These are phyloP conservation scores for Striga asiatica DNA, from an alignment of 257 asterid genomes.

Conservation along the genomic window DNA sequence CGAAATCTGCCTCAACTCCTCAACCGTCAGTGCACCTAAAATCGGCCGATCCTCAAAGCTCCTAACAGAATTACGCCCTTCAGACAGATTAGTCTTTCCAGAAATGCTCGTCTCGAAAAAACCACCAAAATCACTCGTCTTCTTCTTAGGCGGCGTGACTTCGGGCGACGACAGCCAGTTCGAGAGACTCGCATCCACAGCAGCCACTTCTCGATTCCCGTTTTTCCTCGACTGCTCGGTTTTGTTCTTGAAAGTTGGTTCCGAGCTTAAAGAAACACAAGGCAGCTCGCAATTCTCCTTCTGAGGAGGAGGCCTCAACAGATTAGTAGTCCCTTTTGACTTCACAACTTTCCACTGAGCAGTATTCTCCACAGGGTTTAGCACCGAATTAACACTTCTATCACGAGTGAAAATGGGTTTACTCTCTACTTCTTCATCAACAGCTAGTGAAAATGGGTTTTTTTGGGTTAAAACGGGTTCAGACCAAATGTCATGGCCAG, in stretches of 20 bases:
- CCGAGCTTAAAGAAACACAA: too few species aligned
- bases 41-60: constrained; percentile 87
- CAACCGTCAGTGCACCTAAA: constrained; percentile 89
- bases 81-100: constrained; percentile 30
- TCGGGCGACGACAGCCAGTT: constrained; percentile 50
- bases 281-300: too few species aligned
- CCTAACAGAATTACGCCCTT: constrained; percentile 34
- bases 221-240: constrained; percentile 11
- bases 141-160: constrained; percentile 30
- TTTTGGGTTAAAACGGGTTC: too few species aligned
- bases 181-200: constrained; percentile 77
- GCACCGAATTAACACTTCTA: constrained; percentile 50
- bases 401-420: too few species aligned
- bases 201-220: constrained; percentile 35
- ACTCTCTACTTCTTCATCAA: constrained; percentile 35
- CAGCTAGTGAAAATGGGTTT: too few species aligned
- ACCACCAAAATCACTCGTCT: constrained; percentile 25
- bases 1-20: constrained; percentile 69
- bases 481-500: too few species aligned
- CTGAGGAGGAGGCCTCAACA: constrained; percentile 18
- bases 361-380: constrained; percentile 61
- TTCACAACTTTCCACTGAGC: constrained; percentile 63
- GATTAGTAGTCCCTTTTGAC: constrained; percentile 24
- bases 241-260: too few species aligned
- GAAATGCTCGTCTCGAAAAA: constrained; percentile 33